Percentiles rank a stretch among this genome's conserved stretches.
phyloP scores from a whole-genome alignment of 441 rosid species.

The Bruguiera hainesii region DNA sequence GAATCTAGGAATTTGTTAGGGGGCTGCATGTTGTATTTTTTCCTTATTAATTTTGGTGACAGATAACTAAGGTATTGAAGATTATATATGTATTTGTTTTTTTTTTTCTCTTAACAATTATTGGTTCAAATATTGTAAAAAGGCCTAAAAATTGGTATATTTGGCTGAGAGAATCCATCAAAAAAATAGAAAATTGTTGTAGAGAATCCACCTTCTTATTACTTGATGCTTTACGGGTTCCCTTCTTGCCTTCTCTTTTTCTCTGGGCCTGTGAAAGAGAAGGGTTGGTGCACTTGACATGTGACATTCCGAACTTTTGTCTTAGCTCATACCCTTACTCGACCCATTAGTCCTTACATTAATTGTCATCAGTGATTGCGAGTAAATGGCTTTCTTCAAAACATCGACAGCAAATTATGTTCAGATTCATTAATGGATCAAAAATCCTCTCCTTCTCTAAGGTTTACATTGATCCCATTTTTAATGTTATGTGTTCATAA shows the following conservation, averaged over 20 bases:
- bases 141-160: slow-evolving; percentile 2
- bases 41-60: slow-evolving; percentile 1
- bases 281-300: neutral
- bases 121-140: slow-evolving; percentile 12
- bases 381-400: too few species aligned
- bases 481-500: too few species aligned
- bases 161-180: slow-evolving; percentile 3
- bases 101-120: slow-evolving; percentile 16
- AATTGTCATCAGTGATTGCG: too few species aligned
- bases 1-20: slow-evolving; percentile 23
- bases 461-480: too few species aligned
- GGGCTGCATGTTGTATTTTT: slow-evolving; percentile 12
- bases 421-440: too few species aligned
- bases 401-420: too few species aligned
- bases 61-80: neutral
- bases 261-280: neutral
- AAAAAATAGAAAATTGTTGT: too few species aligned
- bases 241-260: neutral
- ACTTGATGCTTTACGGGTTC: too few species aligned
- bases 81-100: neutral
- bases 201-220: neutral
- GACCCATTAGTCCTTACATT: too few species aligned
- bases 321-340: too few species aligned
- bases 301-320: slow-evolving; percentile 1
- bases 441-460: too few species aligned